Evolutionary conservation across 345 rosid genomes (phyloP), one percentile per base, ranked within the genome.

Genomic region (Syzygium jambos): DNA sequence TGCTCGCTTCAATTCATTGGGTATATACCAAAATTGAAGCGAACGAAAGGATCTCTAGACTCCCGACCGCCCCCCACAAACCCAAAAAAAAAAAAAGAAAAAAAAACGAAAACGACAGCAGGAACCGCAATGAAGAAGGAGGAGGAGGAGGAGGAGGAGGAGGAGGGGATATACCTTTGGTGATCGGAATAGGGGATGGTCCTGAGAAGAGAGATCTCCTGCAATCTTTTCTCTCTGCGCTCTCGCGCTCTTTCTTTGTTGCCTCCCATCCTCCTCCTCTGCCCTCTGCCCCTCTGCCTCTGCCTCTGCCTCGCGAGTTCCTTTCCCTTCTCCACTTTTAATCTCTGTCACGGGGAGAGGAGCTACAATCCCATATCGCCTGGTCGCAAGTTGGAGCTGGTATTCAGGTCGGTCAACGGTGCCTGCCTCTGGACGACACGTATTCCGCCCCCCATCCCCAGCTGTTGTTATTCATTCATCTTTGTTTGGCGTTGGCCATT

Each of bases 111-210:
- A 87, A 38, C 21, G 61, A 59, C 53, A 63, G 84, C 2, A 13
- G 53, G 83, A 41, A 1, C 7, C 52, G 59, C 7, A 68, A 6
- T 51, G 53, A 17, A 25, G 52, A 78, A 78, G 84, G 22, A 52
- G 14, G 5, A 51, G 84, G 16, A 51, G 17, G 29, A 52, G 34
- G 19, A 2, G 57, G 21, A 54, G n/a, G 23, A 21, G n/a, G 53
- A 25, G n/a, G 7, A 38, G 56, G 29, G 65, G 52, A 86, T 49
- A 25, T 21, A 59, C 99, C 98, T 95, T 52, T 96, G 98, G 90
- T 96, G 98, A 90, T 96, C 98, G 41, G 99, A 94, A 85, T 96
- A 97, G 12, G 98, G 99, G 88, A 97, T 95, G 78, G 99, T 95
- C 30, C 98, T 93, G 85, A 96, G 98, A 85, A 95, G 98, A 57